Evolutionary conservation across 345 rosid species (phyloP), one percentile per base, ranked within the genome.

Genomic region (Lumnitzera racemosa): DNA sequence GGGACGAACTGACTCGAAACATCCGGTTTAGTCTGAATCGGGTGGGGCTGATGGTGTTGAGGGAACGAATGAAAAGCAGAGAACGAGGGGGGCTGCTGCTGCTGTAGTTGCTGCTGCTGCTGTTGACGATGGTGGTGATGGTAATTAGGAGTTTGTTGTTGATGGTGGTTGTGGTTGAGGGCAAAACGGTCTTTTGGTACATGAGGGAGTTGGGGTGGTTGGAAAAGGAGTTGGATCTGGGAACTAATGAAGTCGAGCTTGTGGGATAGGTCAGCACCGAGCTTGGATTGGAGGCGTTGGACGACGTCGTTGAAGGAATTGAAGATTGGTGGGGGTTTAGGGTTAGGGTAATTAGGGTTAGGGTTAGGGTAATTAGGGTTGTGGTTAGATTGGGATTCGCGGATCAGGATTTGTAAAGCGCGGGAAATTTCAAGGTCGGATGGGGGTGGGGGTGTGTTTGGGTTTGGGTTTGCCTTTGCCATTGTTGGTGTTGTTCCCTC

Each of bases 231-330:
- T 4, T 66, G 74, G 72, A 76, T 58, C 66, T 76, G 80, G 54
- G 68, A 23, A 20, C 67, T 68, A 56, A 76, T 69, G 70, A 76
- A 69, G 64, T 76, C 77, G 51, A 72, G 2, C 64, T 69, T 72
- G 64, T 68, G 69, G 57, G 80, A 61, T 62, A 76, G 76, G 68
- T 69, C 71, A 49, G 51, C 52, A 11, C 80, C 80, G 48, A 76
- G 71, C 71, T 72, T 65, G 54, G 71, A 62, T 74, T 76, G 66
- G 27, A 72, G 64, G 60, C 59, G 63, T 46, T 56, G 61, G 13
- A 72, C 59, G 61, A 76, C 72, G 62, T 67, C 74, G 72, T 23
- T 46, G 52, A 71, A 57, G 49, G 68, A 67, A 62, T 27, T 63
- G 31, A 56, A 51, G 43, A 58, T 36, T 36, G 43, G 43, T 36